Conservation (phyloP, 2,329 filamentous ascomycete genomes). For the Simplicillium aogashimaense region DNA sequence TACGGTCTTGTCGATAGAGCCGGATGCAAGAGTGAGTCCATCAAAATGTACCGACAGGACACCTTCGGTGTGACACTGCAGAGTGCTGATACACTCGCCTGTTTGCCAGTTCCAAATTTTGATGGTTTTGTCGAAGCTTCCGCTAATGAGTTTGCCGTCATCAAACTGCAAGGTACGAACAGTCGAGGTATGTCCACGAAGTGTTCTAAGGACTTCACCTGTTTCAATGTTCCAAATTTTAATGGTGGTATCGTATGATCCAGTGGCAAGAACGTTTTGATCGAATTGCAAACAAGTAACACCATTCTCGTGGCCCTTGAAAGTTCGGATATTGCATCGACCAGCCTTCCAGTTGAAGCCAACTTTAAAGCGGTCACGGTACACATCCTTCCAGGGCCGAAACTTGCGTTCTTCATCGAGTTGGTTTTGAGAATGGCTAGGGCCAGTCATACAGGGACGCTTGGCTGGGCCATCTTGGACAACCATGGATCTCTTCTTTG, state of each 20-base stretch:
- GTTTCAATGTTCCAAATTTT: conserved; percentile 95
- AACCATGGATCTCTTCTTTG: conserved; percentile 22
- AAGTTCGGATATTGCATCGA: conserved; percentile 71
- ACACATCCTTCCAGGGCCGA: conserved; percentile 89
- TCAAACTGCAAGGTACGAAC: conserved; percentile 91
- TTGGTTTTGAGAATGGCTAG: conserved; percentile 19
- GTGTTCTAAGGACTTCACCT: conserved; percentile 74
- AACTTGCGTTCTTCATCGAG: conserved; percentile 36
- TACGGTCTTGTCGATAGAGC: conserved; percentile 80
- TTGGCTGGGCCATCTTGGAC: conserved; percentile 22
- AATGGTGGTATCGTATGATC: conserved; percentile 89
- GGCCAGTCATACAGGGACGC: conserved; percentile 18
- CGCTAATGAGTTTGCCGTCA: conserved; percentile 81
- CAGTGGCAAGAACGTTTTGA: conserved; percentile 83
- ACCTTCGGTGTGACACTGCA: conserved; percentile 68
- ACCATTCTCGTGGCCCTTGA: conserved; percentile 80
- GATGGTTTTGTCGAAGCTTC: conserved; percentile 77
- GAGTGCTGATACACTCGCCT: conserved; percentile 73
- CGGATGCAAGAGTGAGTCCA: conserved; percentile 73
- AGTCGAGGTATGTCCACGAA: conserved; percentile 71
- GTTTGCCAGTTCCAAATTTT: conserved; percentile 97
- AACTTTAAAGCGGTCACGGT: conserved; percentile 89
- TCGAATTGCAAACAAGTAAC: conserved; percentile 50
- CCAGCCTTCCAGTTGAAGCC: conserved; percentile 98
- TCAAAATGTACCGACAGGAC: conserved; percentile 86